Evolutionary conservation across 2,329 filamentous ascomycete genomes (phyloP).

Genomic region (Ceratocystis diversiconidia): DNA sequence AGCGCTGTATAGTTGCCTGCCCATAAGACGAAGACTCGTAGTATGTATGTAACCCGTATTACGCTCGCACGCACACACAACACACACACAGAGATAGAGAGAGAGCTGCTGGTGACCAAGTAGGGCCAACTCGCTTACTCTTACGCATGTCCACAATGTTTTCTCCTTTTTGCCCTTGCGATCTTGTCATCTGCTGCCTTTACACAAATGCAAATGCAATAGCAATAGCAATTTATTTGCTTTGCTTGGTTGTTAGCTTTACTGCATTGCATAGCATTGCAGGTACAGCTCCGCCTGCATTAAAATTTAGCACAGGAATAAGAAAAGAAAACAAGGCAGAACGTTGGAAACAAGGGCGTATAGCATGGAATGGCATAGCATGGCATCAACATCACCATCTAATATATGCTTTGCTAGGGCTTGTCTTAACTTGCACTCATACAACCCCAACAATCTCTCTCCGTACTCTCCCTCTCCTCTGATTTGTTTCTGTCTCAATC

Average conservation of each 20-base stretch:
- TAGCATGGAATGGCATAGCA: too few species aligned
- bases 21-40: not conserved
- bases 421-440: too few species aligned
- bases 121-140: not conserved
- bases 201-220: not conserved
- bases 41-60: not conserved
- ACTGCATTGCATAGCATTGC: not conserved
- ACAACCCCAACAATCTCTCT: not conserved
- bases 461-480: not conserved
- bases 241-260: not conserved
- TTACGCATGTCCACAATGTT: not conserved
- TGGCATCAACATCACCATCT: too few species aligned
- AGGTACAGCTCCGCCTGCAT: not conserved
- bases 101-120: too few species aligned
- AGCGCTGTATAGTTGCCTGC: too few species aligned
- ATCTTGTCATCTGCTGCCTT: not conserved
- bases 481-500: not conserved
- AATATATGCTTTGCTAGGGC: too few species aligned
- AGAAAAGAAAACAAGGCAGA: not conserved
- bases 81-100: not conserved
- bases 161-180: slow-evolving; percentile 1
- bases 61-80: not conserved
- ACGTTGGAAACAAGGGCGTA: too few species aligned
- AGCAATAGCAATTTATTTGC: not conserved
- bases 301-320: not conserved